Evolutionary conservation across 108 stramenopile genomes (phyloP).

Genomic region (Chaetoceros tenuissimus): DNA sequence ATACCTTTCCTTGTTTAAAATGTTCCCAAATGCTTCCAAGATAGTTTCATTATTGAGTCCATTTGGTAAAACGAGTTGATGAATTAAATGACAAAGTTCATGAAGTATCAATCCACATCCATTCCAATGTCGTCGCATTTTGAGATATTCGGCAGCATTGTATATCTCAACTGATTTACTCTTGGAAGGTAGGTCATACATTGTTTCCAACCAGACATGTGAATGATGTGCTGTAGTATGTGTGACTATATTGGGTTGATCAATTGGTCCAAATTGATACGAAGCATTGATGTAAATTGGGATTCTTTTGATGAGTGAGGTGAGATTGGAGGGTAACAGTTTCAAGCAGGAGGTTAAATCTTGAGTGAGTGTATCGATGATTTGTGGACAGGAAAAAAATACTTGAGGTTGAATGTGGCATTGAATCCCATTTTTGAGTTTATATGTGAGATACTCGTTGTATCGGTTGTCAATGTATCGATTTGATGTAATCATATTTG

Average conservation of each 20-base stretch:
- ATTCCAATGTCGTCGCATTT: slow-evolving; percentile 76
- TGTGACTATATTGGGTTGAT: slow-evolving; percentile 37
- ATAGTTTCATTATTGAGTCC: slow-evolving; percentile 53
- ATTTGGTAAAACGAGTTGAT: slow-evolving; percentile 51
- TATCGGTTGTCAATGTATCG: slow-evolving; percentile 51
- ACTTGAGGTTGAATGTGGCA: slow-evolving; percentile 52
- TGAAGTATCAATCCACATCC: slow-evolving; percentile 73
- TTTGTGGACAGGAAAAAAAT: slow-evolving; percentile 32
- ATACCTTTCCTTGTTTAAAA: slow-evolving; percentile 42
- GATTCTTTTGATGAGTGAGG: slow-evolving; percentile 48
- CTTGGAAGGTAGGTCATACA: slow-evolving; percentile 56
- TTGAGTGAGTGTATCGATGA: slow-evolving; percentile 44
- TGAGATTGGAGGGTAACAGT: slow-evolving; percentile 52
- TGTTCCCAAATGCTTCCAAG: slow-evolving; percentile 26
- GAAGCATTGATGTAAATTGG: slow-evolving; percentile 61
- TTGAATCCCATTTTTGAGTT: slow-evolving; percentile 38
- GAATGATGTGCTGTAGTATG: slow-evolving; percentile 74
- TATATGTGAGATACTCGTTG: slow-evolving; percentile 38
- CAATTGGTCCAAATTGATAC: slow-evolving; percentile 47
- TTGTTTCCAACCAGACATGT: slow-evolving; percentile 54
- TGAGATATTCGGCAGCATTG: slow-evolving; percentile 48
- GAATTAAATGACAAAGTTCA: slow-evolving; percentile 78
- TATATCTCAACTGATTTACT: slow-evolving; percentile 70
- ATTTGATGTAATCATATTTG: background rate
- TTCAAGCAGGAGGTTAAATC: slow-evolving; percentile 43